Evolutionary conservation across 1,139 yeast genomes (phyloP), one percentile per base, ranked within the genome.

Genomic region (Hansenula sp.): DNA sequence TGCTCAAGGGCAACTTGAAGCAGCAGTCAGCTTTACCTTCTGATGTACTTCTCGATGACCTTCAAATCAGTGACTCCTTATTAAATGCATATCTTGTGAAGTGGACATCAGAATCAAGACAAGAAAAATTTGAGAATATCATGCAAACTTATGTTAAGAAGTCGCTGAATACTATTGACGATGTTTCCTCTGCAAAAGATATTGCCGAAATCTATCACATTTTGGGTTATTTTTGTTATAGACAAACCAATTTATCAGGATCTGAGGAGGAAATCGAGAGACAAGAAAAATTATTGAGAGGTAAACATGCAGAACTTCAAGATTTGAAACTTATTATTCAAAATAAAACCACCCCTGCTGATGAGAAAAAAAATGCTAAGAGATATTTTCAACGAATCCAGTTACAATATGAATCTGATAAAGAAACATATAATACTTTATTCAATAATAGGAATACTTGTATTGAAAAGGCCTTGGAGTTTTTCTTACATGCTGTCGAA

Each of bases 191-290:
- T 55, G 59, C 49, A 43, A 58, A 43, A 16, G 52, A 53, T 15
- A 46, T 56, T 39, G 76, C 84, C 0, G 63, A 67, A 31, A 72
- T 81, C 2, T 84, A 64, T 55, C 82, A 77, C 48, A 68, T 72
- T 4, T 74, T 86, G 54, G 98, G 91, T 0, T 70, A 72, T 30
- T 91, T 91, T 58, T 88, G 97, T 59, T 88, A 86, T 53, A 66
- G 67, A 8, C 94, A 87, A 54, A 67, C 77, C 38, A 73, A 74
- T 48, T 72, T 77, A 3, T 60, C 70, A 4, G 63, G 66, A 2
- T 58, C 74, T 15, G 67, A 63, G 33, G 76, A 72, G 12, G 77
- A 77, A 25, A 67, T 84, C 10, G 59, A 57, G 4, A 74, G 69
- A 36, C 60, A 73, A 10, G 65, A 67, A 17, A 64, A 60, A 27